Evolutionary conservation across 306 rosid species (phyloP).

Genomic region (Luffa aegyptiaca): DNA sequence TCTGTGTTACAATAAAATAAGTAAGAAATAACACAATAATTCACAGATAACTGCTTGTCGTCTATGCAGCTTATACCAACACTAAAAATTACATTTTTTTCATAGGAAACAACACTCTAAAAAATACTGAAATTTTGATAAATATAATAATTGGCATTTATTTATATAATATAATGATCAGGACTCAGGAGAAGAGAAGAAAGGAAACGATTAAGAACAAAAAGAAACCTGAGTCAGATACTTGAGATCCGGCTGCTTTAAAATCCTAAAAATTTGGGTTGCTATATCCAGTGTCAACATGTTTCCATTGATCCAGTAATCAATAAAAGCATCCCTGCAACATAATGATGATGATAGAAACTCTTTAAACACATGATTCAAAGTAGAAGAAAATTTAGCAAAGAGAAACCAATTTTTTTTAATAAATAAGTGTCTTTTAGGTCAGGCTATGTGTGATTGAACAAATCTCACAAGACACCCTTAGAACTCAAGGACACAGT

Average conservation of each 20-base stretch:
- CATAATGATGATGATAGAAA: not conserved
- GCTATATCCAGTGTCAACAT: conserved; percentile 78
- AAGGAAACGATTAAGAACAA: conserved; percentile 2
- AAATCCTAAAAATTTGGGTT: conserved; percentile 69
- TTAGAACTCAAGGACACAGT: too few relatives aligned
- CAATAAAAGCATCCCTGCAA: conserved; percentile 64
- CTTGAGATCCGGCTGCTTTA: conserved; percentile 79
- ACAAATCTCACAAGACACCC: not conserved
- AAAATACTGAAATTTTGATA: not conserved
- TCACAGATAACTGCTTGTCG: not conserved
- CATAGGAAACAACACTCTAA: not conserved
- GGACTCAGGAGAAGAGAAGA: not conserved
- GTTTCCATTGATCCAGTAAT: conserved; percentile 85
- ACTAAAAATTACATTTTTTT: not conserved
- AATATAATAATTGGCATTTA: not conserved
- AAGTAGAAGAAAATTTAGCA: not conserved
- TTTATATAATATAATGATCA: not conserved
- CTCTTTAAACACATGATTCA: not conserved
- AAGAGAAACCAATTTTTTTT: too few relatives aligned
- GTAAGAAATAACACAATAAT: not conserved
- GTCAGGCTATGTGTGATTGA: not conserved
- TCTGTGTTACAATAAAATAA: not conserved
- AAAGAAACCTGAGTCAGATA: conserved; percentile 71
- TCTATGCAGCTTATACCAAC: not conserved
- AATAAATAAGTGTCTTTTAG: not conserved